Conservation (phyloP, 345 rosid genomes). For the Psidium guajava region DNA sequence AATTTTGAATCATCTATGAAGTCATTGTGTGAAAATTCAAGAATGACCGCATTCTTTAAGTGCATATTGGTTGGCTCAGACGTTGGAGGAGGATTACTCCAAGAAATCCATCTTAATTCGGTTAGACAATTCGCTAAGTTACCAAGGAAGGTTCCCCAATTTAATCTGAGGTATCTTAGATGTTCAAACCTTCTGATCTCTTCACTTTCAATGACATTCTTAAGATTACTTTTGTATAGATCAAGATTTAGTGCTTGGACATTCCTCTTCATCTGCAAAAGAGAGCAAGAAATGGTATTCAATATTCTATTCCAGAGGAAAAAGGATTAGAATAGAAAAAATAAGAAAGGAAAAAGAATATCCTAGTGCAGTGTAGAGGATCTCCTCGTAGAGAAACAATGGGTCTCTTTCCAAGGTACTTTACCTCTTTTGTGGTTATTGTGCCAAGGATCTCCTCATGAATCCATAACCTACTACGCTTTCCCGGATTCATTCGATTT, state of each 20-base stretch:
- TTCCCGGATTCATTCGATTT: background rate
- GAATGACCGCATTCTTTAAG: background rate
- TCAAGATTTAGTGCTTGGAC: background rate
- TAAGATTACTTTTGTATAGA: background rate
- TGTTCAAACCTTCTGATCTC: background rate
- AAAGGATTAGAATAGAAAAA: too few relatives aligned
- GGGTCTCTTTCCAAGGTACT: too few relatives aligned
- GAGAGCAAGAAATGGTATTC: too few relatives aligned
- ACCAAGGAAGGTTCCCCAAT: background rate
- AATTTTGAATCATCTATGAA: background rate
- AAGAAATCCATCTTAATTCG: background rate
- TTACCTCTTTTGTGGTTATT: background rate
- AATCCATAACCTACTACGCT: background rate
- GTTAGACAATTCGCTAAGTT: background rate
- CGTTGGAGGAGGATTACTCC: background rate
- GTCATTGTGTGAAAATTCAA: background rate
- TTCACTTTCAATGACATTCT: background rate
- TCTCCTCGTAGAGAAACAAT: background rate
- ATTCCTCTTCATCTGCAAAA: too few relatives aligned
- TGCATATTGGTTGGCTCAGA: background rate
- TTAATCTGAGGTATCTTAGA: background rate
- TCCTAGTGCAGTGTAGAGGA: too few relatives aligned
- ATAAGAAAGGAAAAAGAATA: too few relatives aligned
- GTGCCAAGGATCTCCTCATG: background rate
- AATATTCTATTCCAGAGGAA: too few relatives aligned